Conservation (phyloP, 441 rosid species). For the Populus hybrid region DNA sequence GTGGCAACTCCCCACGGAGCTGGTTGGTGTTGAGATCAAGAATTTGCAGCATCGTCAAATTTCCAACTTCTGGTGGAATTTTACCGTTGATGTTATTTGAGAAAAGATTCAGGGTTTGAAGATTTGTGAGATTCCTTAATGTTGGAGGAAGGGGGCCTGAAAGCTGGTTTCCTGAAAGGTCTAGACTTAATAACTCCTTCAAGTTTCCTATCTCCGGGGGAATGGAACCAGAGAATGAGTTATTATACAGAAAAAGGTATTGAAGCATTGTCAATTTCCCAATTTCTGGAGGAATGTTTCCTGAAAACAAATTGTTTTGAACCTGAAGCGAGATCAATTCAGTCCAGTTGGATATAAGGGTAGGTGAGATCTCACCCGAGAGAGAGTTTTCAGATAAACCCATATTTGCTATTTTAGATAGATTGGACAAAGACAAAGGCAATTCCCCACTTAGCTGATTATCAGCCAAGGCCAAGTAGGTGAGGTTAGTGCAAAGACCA, state of each 20-base stretch:
- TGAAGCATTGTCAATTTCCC: constrained; percentile 11
- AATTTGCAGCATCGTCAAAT: constrained; percentile 21
- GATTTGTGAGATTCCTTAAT: background rate
- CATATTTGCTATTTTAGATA: constrained; percentile 27
- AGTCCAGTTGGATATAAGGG: constrained; percentile 45
- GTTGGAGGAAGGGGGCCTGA: background rate
- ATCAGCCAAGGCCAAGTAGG: constrained; percentile 45
- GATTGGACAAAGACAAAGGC: constrained; percentile 44
- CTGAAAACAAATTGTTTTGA: constrained; percentile 46
- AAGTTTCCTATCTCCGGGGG: no score
- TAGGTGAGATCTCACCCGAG: constrained; percentile 43
- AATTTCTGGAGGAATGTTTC: constrained; percentile 48
- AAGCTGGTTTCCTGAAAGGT: no score
- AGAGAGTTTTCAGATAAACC: constrained; percentile 47
- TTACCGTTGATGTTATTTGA: constrained; percentile 41
- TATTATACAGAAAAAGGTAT: no score
- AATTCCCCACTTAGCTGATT: constrained; percentile 19
- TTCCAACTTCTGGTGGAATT: constrained; percentile 42
- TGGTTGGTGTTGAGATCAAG: background rate
- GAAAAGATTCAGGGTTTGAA: constrained; percentile 27
- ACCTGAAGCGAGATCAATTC: constrained; percentile 46
- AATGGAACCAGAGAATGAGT: no score
- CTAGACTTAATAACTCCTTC: no score
- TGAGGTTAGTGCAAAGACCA: constrained; percentile 47
- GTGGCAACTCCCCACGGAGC: no score